Evolutionary conservation across 768 basidiomycete species (phyloP), one percentile per base, ranked within the genome.

Genomic region (Leucogyrophana mollusca): DNA sequence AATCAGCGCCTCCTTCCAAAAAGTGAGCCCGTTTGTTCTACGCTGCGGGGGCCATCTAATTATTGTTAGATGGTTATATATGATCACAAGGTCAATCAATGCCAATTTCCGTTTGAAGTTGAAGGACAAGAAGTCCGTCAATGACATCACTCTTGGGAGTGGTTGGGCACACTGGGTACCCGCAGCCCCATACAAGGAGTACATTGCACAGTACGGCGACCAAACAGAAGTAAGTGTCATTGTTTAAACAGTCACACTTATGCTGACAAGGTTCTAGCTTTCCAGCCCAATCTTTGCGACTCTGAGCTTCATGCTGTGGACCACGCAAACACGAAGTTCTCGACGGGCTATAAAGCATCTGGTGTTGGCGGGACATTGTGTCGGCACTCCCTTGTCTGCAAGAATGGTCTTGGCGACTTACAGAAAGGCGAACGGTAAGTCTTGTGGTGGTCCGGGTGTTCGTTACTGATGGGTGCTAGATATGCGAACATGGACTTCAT

Each of bases 401-500:
- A 64, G 2, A 47, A 38, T 17, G 52, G 60, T 4, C 46, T 60
- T 1, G 57, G 57, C 0, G 54, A 62, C 35, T 38, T 62, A 4
- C 57, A 62, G 30, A 58, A 34, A 5, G 57, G 57, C 0, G 57
- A 58, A 30, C 24, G 53, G 56, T 58, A 38, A 9, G 17, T 24
- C 20, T 16, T n/a, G 13, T 27, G 42, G 38, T 6, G 39, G 9
- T 14, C n/a, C 17, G 1, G 13, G n/a, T 21, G 11, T 42, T 7
- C 40, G 20, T 27, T 20, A 36, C 47, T 37, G 30, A 37, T 42
- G 3, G 1, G 21, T 21, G 35, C 18, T 38, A 40, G 38, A 32
- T 35, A 40, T 20, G 30, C 38, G n/a, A 71, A 70, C 47, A 70
- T 69, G 56, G 68, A 71, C 40, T 71, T 58, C 39, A 49, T 69